These are phyloP conservation scores for Mycotypha africana DNA, from an alignment of 371 early-diverging fungal species.

Conservation along the genomic window DNA sequence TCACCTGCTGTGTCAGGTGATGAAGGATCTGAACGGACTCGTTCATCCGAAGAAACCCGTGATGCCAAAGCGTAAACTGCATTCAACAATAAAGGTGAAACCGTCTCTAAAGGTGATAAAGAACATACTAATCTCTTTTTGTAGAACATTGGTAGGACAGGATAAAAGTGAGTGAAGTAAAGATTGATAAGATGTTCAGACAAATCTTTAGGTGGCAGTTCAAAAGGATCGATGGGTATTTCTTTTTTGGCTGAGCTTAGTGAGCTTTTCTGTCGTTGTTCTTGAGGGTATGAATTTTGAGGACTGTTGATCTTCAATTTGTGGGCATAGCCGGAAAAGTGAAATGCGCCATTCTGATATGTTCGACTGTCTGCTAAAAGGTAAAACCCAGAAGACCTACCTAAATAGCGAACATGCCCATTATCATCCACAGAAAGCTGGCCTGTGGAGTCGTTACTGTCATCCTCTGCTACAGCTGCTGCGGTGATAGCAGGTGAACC, in stretches of 20 bases:
- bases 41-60: constrained; percentile 22
- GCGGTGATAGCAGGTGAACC: not conserved
- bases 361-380: constrained; percentile 28
- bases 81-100: constrained; percentile 36
- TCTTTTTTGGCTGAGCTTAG: too few species aligned
- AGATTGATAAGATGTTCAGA: constrained; percentile 40
- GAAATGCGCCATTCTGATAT: constrained; percentile 32
- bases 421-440: constrained; percentile 6
- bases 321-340: constrained; percentile 6
- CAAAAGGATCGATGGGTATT: not conserved
- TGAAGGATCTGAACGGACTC: constrained; percentile 23
- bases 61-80: constrained; percentile 42
- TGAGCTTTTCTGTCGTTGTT: constrained; percentile 4
- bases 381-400: constrained; percentile 37
- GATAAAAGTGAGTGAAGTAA: constrained; percentile 48
- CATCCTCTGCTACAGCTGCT: constrained; percentile 6
- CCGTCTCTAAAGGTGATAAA: constrained; percentile 8
- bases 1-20: constrained; percentile 30
- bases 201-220: constrained; percentile 28
- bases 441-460: not conserved
- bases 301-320: not conserved
- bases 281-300: not conserved
- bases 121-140: constrained; percentile 2
- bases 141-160: constrained; percentile 44
- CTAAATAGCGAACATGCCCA: constrained; percentile 33